Evolutionary conservation across 306 rosid species (phyloP), one percentile per base, ranked within the genome.

Genomic region (Malus sylvestris): DNA sequence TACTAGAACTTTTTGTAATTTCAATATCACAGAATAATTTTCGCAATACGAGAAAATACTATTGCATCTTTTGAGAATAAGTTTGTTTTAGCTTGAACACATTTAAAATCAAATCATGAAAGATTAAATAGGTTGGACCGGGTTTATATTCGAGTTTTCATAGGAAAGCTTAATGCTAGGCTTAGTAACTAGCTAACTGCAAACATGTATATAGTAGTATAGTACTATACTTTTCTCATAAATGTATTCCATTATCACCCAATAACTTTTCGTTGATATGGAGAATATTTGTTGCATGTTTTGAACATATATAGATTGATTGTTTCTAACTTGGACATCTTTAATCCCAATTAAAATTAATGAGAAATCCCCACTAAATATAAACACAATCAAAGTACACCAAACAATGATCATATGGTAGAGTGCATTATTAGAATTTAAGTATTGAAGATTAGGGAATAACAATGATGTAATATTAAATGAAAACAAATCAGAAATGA

Each of bases 401-500:
- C 20, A 49, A 5, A 15, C 55, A 49, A 49, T 5, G 55, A 49
- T 49, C 1, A 57, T 61, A 61, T 61, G 12, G 19, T 25, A 61
- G 20, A 5, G 29, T 65, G 62, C 16, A 77, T 53, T 42, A 20
- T 38, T 63, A 80, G 49, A 70, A 75, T 76, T 67, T 49, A 68
- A 66, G 66, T 49, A 49, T 79, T 12, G 69, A 55, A 76, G 81
- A 70, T 84, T 81, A 76, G 73, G 73, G 49, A 71, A 84, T 82
- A 58, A 77, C 29, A 52, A 45, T 44, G 40, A n/a, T 70, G 82
- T 83, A 76, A 73, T 82, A 80, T 29, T 73, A 67, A 84, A 88
- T 81, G 68, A 84, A 60, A 49, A 71, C 62, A 85, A 77, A 66
- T 81, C 81, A 80, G 80, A 88, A 82, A 84, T 77, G 64, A 79